These are phyloP conservation scores for Diacronema lutheri DNA, from an alignment of 78 protist species.

Conservation along the genomic window DNA sequence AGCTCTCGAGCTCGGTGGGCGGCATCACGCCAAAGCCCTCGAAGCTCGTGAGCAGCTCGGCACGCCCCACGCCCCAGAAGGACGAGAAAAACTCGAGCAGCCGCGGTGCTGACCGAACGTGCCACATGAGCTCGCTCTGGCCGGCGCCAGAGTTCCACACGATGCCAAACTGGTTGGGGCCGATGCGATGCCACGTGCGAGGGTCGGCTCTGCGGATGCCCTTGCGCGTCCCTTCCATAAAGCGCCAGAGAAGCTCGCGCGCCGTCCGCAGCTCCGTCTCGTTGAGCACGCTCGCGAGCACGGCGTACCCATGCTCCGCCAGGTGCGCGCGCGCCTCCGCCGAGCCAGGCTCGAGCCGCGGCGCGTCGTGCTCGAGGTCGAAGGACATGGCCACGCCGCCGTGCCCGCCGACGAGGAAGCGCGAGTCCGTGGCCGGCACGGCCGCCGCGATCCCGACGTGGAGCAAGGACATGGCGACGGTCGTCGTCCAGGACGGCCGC, in stretches of 20 bases:
- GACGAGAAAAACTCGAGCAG: not conserved
- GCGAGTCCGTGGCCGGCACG: no score
- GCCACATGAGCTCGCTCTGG: not conserved
- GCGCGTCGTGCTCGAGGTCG: no score
- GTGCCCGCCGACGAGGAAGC: no score
- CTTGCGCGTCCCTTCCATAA: not conserved
- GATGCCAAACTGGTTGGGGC: not conserved
- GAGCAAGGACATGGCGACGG: no score
- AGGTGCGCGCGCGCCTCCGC: not conserved
- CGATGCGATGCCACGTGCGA: not conserved
- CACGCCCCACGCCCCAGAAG: not conserved
- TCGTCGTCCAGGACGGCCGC: no score
- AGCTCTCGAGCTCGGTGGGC: not conserved
- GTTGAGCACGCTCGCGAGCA: not conserved
- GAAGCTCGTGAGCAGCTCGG: not conserved
- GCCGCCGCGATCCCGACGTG: no score
- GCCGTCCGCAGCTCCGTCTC: not conserved
- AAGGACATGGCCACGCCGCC: no score
- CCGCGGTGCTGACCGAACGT: not conserved
- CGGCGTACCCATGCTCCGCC: not conserved
- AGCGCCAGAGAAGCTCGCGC: not conserved
- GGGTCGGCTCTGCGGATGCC: not conserved
- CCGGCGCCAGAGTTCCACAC: not conserved
- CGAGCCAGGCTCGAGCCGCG: no score
- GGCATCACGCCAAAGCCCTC: not conserved